Evolutionary conservation across 768 basidiomycete genomes (phyloP), one percentile per base, ranked within the genome.

Genomic region (Agaricus sinodeliciosus): DNA sequence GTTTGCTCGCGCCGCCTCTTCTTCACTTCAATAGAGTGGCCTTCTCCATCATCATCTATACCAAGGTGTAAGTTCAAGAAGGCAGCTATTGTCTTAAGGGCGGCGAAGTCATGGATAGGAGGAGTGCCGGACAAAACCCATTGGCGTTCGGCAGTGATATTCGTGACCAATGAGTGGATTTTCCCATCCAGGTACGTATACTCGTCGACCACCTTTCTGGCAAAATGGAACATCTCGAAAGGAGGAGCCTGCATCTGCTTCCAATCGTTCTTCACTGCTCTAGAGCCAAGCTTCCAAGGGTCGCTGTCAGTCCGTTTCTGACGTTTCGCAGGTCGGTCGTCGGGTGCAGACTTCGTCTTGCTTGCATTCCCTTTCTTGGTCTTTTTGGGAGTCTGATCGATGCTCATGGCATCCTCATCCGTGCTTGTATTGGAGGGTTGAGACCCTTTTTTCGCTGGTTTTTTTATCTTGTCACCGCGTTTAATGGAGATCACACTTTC

Each of bases 51-150:
- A 61, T 95, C 94, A 57, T 94, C 85, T 31, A 94, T 79, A 49
- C 94, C 94, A 31, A 97, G 79, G 65, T 97, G 93, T n/a, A 96
- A 69, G 61, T 85, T 81, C 52, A 97, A 72, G 68, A 94, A 90
- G 0, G 86, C 85, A 2, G 90, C 86, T 51, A 95, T 95, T 2
- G 89, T 92, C 70, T 95, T 93, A 58, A 97, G 69, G 2, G 92
- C 84, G 1, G 81, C 85, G 64, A 97, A 96, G 65, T 94, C 90
- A 53, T 88, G 85, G 49, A 92, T 85, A 0, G 94, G 94, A 7
- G 94, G 94, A 19, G 94, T 97, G 11, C 94, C 94, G 2, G 94
- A 97, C n/a, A 97, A 76, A 5, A 97, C 90, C 94, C 94, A 97
- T 51, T 85, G 87, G 41, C 90, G 78, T 46, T 86, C 83, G 0